Evolutionary conservation across 768 basidiomycete species (phyloP).

Genomic region (Lactarius psammicola): DNA sequence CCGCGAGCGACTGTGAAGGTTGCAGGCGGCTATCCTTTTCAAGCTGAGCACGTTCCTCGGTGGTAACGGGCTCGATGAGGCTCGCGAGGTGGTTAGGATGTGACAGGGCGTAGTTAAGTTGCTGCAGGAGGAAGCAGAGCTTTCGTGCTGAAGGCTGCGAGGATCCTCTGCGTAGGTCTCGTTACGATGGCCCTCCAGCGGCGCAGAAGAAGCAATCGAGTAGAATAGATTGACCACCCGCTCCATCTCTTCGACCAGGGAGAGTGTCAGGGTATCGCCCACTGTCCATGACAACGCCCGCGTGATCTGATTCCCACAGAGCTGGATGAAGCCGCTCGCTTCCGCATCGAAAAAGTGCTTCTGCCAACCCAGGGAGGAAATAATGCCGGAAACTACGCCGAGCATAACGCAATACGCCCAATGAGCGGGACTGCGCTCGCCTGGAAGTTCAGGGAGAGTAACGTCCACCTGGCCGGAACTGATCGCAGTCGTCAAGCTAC

Average conservation of each 20-base stretch:
- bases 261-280: slow-evolving; percentile 70
- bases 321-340: slow-evolving; percentile 79
- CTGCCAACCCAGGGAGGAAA: slow-evolving; percentile 58
- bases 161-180: slow-evolving; percentile 58
- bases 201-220: slow-evolving; percentile 60
- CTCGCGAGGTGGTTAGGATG: slow-evolving; percentile 88
- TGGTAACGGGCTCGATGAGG: slow-evolving; percentile 73
- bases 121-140: slow-evolving; percentile 76
- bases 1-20: slow-evolving; percentile 35
- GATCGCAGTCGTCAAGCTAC: slow-evolving; percentile 71
- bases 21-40: slow-evolving; percentile 53
- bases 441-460: slow-evolving; percentile 63
- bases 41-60: slow-evolving; percentile 66
- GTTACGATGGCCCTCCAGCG: slow-evolving; percentile 45
- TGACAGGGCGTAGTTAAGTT: slow-evolving; percentile 85
- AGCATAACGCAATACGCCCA: slow-evolving; percentile 82
- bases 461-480: slow-evolving; percentile 72
- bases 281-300: slow-evolving; percentile 81
- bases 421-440: slow-evolving; percentile 78
- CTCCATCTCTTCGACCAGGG: slow-evolving; percentile 80
- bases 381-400: slow-evolving; percentile 69
- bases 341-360: slow-evolving; percentile 83
- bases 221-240: slow-evolving; percentile 76
- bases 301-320: slow-evolving; percentile 79
- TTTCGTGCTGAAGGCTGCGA: slow-evolving; percentile 65